A percentile compares a stretch with the other conserved stretches of the same genome.
These are phyloP conservation scores for Daucus carota DNA, from an alignment of 129 eudicot species.

Conservation along the genomic window DH1_v3.0 NC_030385.2:40428501-40429000, in stretches of 20 bases:
- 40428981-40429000: neutral
- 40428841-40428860: neutral
- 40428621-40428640: neutral
- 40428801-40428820: neutral
- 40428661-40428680: neutral
- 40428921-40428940: slow-evolving; percentile 87
- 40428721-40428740: neutral
- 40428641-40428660: neutral
- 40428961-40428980: slow-evolving; percentile 79
- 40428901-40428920: slow-evolving; percentile 93
- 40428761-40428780: neutral
- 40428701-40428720: neutral
- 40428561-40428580: neutral
- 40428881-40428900: slow-evolving; percentile 18
- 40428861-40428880: neutral
- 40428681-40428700: neutral
- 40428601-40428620: neutral
- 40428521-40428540: neutral
- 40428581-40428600: neutral
- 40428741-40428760: neutral
- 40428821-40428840: neutral
- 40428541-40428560: neutral
- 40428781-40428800: neutral
- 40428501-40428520: neutral
- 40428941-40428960: slow-evolving; percentile 88